A percentile compares a stretch with the other conserved stretches of the same genome.
Evolutionary conservation across 2,329 filamentous ascomycete species (phyloP).

Genomic region (Chrysoporthe deuterocubensis): DNA sequence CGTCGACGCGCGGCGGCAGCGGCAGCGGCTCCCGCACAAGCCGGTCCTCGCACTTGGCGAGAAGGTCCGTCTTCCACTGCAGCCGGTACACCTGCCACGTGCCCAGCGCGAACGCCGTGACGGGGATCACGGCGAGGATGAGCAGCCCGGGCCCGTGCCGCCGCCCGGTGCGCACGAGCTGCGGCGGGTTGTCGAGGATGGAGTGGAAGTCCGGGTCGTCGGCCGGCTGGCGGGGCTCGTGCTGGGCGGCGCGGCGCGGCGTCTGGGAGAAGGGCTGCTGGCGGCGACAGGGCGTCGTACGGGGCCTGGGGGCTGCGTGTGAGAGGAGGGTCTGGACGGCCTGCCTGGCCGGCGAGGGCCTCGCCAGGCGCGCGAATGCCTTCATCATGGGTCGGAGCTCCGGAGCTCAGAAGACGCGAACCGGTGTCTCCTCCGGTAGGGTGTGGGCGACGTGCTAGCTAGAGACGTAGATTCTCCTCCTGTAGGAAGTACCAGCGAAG

Average conservation of each 20-base stretch:
- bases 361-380: slow-evolving; percentile 20
- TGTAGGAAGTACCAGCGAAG: neutral
- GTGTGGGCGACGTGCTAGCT: neutral
- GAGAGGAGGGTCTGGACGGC: slow-evolving; percentile 13
- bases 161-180: slow-evolving; percentile 74
- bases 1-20: slow-evolving; percentile 81
- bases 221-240: slow-evolving; percentile 51
- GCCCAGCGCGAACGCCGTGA: slow-evolving; percentile 87
- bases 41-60: slow-evolving; percentile 91
- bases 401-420: neutral
- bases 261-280: slow-evolving; percentile 37
- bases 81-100: slow-evolving; percentile 96
- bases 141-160: slow-evolving; percentile 80
- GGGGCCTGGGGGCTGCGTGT: slow-evolving; percentile 12
- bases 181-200: slow-evolving; percentile 83
- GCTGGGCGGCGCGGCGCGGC: slow-evolving; percentile 24
- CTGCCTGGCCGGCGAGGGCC: slow-evolving; percentile 18
- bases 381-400: slow-evolving; percentile 20
- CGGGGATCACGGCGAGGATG: slow-evolving; percentile 82
- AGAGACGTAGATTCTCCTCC: neutral
- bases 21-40: slow-evolving; percentile 84
- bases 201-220: slow-evolving; percentile 83
- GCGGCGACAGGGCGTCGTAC: slow-evolving; percentile 6
- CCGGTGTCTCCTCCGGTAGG: neutral
- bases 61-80: slow-evolving; percentile 89